Evolutionary conservation across 352 stramenopile species (phyloP).

Genomic region (Thraustotheca clavata): DNA sequence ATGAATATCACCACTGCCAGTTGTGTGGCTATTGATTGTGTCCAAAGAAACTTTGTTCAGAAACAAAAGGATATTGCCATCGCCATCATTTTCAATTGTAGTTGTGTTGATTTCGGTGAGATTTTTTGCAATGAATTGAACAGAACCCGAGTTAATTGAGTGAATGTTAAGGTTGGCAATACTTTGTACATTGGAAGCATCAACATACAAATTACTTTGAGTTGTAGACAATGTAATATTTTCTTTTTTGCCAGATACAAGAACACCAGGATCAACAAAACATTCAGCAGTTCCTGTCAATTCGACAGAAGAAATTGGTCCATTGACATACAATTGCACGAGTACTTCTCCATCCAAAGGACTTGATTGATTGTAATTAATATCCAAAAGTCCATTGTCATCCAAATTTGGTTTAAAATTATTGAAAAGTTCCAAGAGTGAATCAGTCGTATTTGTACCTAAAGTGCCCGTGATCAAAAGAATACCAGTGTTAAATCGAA

Average conservation of each 20-base stretch:
- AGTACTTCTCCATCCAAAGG: constrained; percentile 13
- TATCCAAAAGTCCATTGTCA: no score
- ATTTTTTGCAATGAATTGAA: background rate
- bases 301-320: background rate
- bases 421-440: background rate
- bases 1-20: background rate
- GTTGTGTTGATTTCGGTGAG: background rate
- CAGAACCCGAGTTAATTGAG: background rate
- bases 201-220: constrained; percentile 9
- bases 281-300: constrained; percentile 6
- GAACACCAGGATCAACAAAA: constrained; percentile 5
- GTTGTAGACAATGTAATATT: background rate
- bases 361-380: no score
- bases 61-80: constrained; percentile 1
- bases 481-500: background rate
- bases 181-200: background rate
- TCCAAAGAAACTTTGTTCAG: background rate
- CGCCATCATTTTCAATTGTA: background rate
- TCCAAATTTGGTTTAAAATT: background rate
- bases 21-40: background rate
- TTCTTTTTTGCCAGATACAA: background rate
- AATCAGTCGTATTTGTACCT: background rate
- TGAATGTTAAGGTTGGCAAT: background rate
- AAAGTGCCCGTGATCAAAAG: constrained; percentile 10
- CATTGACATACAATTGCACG: constrained; percentile 10